Conservation (phyloP, 1,284 basidiomycete genomes). For the Phylloporus gajari region DNA sequence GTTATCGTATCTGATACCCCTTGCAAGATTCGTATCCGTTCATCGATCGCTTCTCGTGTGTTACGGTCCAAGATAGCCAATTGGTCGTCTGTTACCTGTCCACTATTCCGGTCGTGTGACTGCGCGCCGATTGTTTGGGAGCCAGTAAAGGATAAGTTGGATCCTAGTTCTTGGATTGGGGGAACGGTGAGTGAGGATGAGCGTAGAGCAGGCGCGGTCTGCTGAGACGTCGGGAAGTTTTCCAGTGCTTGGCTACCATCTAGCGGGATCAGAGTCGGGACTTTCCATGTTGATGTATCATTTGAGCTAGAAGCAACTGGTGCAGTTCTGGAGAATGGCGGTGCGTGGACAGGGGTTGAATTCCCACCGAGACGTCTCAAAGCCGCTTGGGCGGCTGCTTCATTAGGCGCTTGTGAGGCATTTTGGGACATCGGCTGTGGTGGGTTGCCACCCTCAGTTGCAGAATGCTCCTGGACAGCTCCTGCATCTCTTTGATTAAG, state of each 20-base stretch:
- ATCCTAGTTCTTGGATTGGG: conserved; percentile 2
- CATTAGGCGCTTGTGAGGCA: conserved; percentile 46
- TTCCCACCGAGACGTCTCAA: conserved; percentile 47
- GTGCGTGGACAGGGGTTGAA: conserved; percentile 8
- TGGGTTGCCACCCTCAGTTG: conserved; percentile 14
- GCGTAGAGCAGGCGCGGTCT: conserved; percentile 6
- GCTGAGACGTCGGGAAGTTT: conserved; percentile 11
- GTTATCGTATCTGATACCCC: conserved; percentile 76
- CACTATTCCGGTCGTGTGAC: conserved; percentile 39
- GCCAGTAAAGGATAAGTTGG: background rate
- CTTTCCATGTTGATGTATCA: conserved; percentile 33
- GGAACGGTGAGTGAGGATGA: conserved; percentile 1
- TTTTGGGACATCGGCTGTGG: conserved; percentile 27
- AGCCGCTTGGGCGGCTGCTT: conserved; percentile 59
- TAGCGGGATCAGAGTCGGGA: conserved; percentile 66
- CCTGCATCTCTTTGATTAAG: conserved; percentile 28
- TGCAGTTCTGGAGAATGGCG: conserved; percentile 19
- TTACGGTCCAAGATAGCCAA: conserved; percentile 67
- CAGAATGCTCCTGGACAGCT: conserved; percentile 17
- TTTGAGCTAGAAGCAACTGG: conserved; percentile 17
- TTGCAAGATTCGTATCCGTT: conserved; percentile 80
- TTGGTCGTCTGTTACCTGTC: conserved; percentile 65
- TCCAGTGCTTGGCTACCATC: conserved; percentile 45
- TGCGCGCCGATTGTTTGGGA: conserved; percentile 1
- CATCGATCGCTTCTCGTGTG: conserved; percentile 84